Percentiles rank a stretch among this genome's conserved stretches.
phyloP scores from a whole-genome alignment of 1,284 basidiomycete genomes.

The Ganoderma sinense region DNA sequence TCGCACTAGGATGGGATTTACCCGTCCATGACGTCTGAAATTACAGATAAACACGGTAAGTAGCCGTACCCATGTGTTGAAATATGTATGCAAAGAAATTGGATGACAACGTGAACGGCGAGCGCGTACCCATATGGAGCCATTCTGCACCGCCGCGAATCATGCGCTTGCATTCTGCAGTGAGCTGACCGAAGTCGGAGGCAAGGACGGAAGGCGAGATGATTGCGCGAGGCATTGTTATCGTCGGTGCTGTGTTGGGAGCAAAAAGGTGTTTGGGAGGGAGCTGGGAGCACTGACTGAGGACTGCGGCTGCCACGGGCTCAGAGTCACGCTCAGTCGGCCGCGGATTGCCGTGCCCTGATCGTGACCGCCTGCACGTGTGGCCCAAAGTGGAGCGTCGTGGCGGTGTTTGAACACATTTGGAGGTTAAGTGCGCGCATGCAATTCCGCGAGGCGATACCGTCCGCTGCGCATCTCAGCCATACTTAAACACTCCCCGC shows the following conservation, averaged over 20 bases:
- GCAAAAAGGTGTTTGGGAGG: background rate
- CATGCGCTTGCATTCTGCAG: constrained; percentile 93
- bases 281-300: background rate
- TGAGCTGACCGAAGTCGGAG: constrained; percentile 94
- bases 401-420: background rate
- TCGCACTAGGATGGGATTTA: constrained; percentile 42
- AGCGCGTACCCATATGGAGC: constrained; percentile 90
- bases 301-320: background rate
- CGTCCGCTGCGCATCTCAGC: background rate
- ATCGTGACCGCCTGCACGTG: background rate
- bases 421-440: background rate
- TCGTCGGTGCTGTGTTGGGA: background rate
- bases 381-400: background rate
- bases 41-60: background rate
- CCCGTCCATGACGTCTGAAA: constrained; percentile 97
- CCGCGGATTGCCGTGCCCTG: background rate
- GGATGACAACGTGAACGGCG: background rate
- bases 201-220: constrained; percentile 92
- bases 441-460: background rate
- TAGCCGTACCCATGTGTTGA: background rate
- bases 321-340: background rate
- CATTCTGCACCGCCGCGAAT: constrained; percentile 92
- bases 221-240: constrained; percentile 83
- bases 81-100: no score
- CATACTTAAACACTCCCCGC: constrained; percentile 11